Percentiles rank a stretch among this genome's conserved stretches.
Evolutionary conservation across 345 rosid species (phyloP).

Genomic region (Noccaea bulbosa): DNA sequence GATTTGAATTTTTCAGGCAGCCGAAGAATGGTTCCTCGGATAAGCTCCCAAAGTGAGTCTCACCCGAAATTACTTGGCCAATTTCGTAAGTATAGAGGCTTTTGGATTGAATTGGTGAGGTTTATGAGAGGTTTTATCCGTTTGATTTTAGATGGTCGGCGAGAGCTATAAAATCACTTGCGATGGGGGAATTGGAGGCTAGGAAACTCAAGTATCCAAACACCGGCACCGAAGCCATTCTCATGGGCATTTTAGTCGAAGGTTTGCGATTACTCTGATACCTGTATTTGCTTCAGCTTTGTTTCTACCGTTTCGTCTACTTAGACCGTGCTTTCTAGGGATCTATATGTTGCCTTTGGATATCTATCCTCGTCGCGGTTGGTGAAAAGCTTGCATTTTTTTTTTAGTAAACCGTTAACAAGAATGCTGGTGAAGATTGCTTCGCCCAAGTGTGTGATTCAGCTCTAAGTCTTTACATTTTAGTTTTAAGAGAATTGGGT

Average conservation of each 20-base stretch:
- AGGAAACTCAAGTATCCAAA: conserved; percentile 88
- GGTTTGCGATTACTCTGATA: conserved; percentile 54
- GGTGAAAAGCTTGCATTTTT: not conserved
- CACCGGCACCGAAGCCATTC: conserved; percentile 82
- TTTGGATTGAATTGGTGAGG: conserved; percentile 1
- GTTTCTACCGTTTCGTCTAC: not conserved
- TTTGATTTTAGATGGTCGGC: conserved; percentile 78
- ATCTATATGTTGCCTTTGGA: not conserved
- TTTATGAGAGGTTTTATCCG: conserved; percentile 14
- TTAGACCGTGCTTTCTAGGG: not conserved
- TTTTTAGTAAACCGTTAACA: not conserved
- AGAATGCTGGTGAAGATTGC: conserved; percentile 2
- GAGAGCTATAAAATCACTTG: conserved; percentile 80
- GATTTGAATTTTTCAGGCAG: conserved; percentile 54
- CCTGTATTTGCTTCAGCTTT: conserved; percentile 10
- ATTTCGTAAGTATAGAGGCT: not conserved
- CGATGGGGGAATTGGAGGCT: conserved; percentile 84
- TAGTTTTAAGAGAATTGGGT: conserved; percentile 15
- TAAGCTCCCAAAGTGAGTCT: conserved; percentile 69
- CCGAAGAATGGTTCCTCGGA: conserved; percentile 51
- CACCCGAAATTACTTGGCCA: not conserved
- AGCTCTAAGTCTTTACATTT: too few species aligned
- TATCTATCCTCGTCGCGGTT: not conserved
- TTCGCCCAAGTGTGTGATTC: not conserved
- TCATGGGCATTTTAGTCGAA: conserved; percentile 90